Conservation (phyloP, 176 grass and related monocot species). For the Pharus latifolius region DNA sequence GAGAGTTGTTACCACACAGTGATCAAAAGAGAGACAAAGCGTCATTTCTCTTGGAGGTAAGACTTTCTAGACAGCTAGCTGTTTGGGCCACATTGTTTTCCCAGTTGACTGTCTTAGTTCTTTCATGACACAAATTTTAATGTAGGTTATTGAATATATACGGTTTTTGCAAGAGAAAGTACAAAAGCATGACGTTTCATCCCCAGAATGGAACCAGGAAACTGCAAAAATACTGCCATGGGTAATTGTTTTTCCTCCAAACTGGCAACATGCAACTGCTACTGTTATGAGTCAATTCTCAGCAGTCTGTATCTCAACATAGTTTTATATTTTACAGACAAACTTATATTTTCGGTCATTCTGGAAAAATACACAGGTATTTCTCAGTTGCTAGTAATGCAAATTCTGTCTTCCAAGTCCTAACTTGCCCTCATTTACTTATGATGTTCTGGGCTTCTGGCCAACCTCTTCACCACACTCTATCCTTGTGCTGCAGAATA, state of each 20-base stretch:
- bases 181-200: conserved; percentile 46
- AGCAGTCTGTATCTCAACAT: conserved; percentile 14
- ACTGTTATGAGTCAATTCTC: conserved; percentile 3
- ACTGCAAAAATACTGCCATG: conserved; percentile 82
- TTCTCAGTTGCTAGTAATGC: conserved; percentile 13
- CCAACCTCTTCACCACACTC: not conserved
- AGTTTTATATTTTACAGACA: conserved; percentile 62
- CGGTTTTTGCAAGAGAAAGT: conserved; percentile 91
- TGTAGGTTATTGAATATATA: conserved; percentile 80
- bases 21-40: conserved; percentile 99
- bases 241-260: conserved; percentile 42
- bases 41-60: conserved; percentile 91
- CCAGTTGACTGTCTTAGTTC: not conserved
- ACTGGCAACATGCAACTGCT: not conserved
- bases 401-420: not conserved
- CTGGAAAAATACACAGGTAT: conserved; percentile 91
- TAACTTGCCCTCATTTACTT: not conserved
- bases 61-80: not conserved
- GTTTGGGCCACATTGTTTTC: not conserved
- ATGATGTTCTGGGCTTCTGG: not conserved
- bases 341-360: conserved; percentile 95
- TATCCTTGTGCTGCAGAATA: conserved; percentile 35
- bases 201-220: conserved; percentile 84
- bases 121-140: not conserved
- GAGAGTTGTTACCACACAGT: conserved; percentile 84